Conservation (phyloP, 2,329 filamentous ascomycete species). For the Fusarium staphyleae region DNA sequence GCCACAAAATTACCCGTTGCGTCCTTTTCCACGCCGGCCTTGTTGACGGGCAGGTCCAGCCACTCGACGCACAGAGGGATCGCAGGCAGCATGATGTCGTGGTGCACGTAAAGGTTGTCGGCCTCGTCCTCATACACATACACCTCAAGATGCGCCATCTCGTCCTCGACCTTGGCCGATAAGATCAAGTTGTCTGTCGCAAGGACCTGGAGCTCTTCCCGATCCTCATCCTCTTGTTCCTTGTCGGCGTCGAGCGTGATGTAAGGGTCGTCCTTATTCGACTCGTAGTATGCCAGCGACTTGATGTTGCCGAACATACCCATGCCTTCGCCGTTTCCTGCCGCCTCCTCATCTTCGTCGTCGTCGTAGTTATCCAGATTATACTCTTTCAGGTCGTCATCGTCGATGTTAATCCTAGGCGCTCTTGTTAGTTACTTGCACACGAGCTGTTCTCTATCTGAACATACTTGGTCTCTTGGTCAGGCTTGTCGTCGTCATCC, state of each 20-base stretch:
- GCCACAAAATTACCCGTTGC: conserved; percentile 89
- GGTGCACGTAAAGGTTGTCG: conserved; percentile 98
- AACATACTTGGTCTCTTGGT: conserved; percentile 49
- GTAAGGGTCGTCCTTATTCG: conserved; percentile 95
- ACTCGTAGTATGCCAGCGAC: conserved; percentile 90
- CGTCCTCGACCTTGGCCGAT: conserved; percentile 93
- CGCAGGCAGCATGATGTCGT: conserved; percentile 98
- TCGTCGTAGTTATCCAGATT: conserved; percentile 96
- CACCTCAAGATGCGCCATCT: conserved; percentile 93
- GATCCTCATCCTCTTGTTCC: conserved; percentile 80
- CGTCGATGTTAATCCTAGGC: conserved; percentile 59
- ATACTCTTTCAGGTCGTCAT: conserved; percentile 95
- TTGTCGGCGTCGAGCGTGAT: conserved; percentile 82
- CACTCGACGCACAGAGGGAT: conserved; percentile 96
- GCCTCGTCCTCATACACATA: conserved; percentile 96
- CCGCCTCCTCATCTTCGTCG: conserved; percentile 63
- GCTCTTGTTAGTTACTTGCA: conserved; percentile 17
- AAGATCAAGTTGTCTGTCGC: conserved; percentile 92
- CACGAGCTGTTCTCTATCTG: background rate
- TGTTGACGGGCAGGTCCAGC: conserved; percentile 89
- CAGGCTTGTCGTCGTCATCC: conserved; percentile 40
- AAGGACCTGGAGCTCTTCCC: conserved; percentile 92
- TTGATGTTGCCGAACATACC: conserved; percentile 96
- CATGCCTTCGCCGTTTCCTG: conserved; percentile 71
- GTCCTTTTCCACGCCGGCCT: conserved; percentile 66